Base-by-base conservation (phyloP, 805 yeast species). In the Teunomyces gatunensis region DNA sequence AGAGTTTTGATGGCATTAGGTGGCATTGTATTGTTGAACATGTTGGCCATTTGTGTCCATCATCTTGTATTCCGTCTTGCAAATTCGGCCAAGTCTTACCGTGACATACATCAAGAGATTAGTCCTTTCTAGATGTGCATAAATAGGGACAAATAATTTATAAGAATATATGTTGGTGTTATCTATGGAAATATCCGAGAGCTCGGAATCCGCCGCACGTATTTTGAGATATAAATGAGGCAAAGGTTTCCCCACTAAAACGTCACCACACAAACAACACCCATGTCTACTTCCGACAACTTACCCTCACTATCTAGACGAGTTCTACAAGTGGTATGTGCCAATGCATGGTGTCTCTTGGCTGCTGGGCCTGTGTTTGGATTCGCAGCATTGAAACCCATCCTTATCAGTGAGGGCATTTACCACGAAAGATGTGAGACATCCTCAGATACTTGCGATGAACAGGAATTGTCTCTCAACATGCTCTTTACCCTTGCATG, bases 401-500 rank as follows among this genome's bases (percentile, higher is more conserved):
- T 77, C 4, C 63, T 79, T 35, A 71, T 79, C 39, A 69, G 62
- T 46, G 80, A 79, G 55, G 74, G 73, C 11, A 64, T 79, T 44
- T 79, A 79, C 54, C 75, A 71, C 49, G 55, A 62, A 17, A 54
- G 58, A 1, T 79, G 84, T 61, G 63, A 33, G 42, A 48, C 39
- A 45, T 55, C 2, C 48, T 57, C 46, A 45, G 55, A 1, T 44
- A 43, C 13, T 15, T 91, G 97, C 67, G 68, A 75, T 5, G 82
- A 76, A n/a, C 96, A 92, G 64, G 97, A 91, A 60, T 68, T 90
- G 57, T 80, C 86, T 55, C 75, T 91, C 52, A 91, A 92, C 63
- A 75, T 81, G 55, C 78, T 92, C 75, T 91, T 92, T 69, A 86
- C 96, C 0, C 68, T 84, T 23, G 94, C 95, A 28, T 94, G 97